Evolutionary conservation across 2,329 filamentous ascomycete species (phyloP).

Genomic region (Fusarium lateritium): DNA sequence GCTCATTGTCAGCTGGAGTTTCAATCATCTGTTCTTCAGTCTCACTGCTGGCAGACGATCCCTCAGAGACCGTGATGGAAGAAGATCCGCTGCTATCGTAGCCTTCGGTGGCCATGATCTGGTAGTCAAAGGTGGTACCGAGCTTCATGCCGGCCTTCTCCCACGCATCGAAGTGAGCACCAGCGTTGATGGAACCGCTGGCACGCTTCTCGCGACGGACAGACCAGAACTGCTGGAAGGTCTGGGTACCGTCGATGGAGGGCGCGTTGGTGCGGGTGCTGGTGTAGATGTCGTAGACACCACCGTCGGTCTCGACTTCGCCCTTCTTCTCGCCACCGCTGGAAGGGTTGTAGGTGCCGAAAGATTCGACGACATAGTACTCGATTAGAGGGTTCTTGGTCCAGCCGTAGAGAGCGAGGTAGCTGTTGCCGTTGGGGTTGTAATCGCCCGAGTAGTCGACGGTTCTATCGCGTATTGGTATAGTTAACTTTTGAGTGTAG

Average conservation of each 20-base stretch:
- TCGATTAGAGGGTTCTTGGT: slow-evolving; percentile 56
- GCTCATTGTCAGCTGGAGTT: slow-evolving; percentile 10
- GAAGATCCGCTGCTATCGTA: slow-evolving; percentile 65
- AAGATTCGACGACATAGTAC: slow-evolving; percentile 58
- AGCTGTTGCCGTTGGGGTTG: slow-evolving; percentile 55
- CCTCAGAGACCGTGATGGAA: slow-evolving; percentile 59
- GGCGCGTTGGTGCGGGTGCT: slow-evolving; percentile 59
- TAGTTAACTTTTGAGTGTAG: slow-evolving; percentile 47
- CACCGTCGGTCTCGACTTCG: slow-evolving; percentile 54
- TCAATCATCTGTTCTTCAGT: slow-evolving; percentile 17
- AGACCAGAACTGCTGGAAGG: slow-evolving; percentile 69
- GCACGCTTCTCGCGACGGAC: slow-evolving; percentile 65
- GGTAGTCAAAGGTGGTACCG: slow-evolving; percentile 64
- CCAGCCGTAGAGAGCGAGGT: slow-evolving; percentile 59
- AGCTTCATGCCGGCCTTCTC: slow-evolving; percentile 62
- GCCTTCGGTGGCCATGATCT: slow-evolving; percentile 69
- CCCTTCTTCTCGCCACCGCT: slow-evolving; percentile 53
- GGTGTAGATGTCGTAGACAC: slow-evolving; percentile 57
- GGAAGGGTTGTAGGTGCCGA: slow-evolving; percentile 52
- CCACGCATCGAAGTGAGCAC: slow-evolving; percentile 69
- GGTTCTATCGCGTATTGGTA: slow-evolving; percentile 2
- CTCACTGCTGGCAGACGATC: slow-evolving; percentile 16
- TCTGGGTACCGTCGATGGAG: slow-evolving; percentile 64
- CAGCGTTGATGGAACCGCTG: slow-evolving; percentile 64
- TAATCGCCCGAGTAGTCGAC: slow-evolving; percentile 52